Conservation (phyloP, 768 basidiomycete genomes). For the Russula abietina region DNA sequence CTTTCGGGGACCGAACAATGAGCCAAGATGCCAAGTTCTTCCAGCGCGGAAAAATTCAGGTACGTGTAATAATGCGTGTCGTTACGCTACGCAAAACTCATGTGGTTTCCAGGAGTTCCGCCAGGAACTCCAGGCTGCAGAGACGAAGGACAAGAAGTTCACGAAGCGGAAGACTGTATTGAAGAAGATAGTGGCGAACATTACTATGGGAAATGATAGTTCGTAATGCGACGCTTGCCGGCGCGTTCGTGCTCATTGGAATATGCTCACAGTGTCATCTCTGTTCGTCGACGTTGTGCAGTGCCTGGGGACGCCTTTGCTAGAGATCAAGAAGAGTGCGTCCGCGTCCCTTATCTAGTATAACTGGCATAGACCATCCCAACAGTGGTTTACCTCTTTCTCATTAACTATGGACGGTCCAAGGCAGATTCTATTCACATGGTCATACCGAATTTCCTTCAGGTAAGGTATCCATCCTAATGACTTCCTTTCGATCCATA, state of each 20-base stretch:
- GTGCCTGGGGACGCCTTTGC: conserved; percentile 87
- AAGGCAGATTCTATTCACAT: conserved; percentile 86
- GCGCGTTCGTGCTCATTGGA: conserved; percentile 23
- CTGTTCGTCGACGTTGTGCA: conserved; percentile 94
- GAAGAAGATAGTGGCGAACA: conserved; percentile 98
- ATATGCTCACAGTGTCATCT: conserved; percentile 65
- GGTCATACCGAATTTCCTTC: conserved; percentile 14
- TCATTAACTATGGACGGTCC: conserved; percentile 92
- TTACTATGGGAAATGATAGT: conserved; percentile 99
- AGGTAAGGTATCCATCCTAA: conserved; percentile 18
- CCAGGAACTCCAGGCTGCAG: conserved; percentile 83
- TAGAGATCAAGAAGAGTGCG: conserved; percentile 99
- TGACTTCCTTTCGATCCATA: background rate
- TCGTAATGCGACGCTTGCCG: conserved; percentile 35
- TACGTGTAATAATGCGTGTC: conserved; percentile 30
- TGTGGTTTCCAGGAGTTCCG: conserved; percentile 65
- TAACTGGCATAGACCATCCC: background rate
- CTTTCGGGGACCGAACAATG: conserved; percentile 30
- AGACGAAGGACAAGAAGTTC: conserved; percentile 95
- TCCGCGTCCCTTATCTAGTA: conserved; percentile 11
- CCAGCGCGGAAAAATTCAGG: conserved; percentile 87
- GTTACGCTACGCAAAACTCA: conserved; percentile 15
- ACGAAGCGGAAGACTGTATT: conserved; percentile 87
- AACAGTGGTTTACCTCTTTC: conserved; percentile 94
- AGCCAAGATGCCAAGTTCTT: conserved; percentile 88